Percentiles rank a stretch among this genome's conserved stretches.
Evolutionary conservation across 176 grass and related monocot species (phyloP).

Genomic region (Rhipidocladum racemiflorum): DNA sequence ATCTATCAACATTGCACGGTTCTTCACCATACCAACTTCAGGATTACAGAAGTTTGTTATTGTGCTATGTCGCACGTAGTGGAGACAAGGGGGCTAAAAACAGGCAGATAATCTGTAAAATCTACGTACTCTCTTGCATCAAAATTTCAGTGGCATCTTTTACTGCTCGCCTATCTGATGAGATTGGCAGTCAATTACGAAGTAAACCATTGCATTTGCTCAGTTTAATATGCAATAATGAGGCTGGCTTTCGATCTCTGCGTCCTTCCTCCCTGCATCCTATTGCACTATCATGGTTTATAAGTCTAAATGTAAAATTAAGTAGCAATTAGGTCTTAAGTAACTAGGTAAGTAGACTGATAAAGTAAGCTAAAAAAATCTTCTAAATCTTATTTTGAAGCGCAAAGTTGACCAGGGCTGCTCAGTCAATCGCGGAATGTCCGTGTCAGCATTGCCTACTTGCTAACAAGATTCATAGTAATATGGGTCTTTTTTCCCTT

Average conservation of each 20-base stretch:
- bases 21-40: neutral
- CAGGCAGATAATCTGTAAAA: neutral
- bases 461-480: conserved; percentile 10
- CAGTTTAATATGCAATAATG: conserved; percentile 12
- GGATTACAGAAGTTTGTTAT: conserved; percentile 26
- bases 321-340: conserved; percentile 1
- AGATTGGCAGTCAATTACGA: neutral
- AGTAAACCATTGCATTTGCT: conserved; percentile 18
- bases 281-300: neutral
- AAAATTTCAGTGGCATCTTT: neutral
- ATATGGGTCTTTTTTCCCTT: conserved; percentile 17
- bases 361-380: conserved; percentile 25
- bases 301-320: conserved; percentile 11
- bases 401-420: conserved; percentile 35
- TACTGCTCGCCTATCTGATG: conserved; percentile 14
- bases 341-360: conserved; percentile 3
- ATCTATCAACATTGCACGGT: neutral
- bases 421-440: conserved; percentile 39
- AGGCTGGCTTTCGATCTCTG: neutral
- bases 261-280: conserved; percentile 29
- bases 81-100: conserved; percentile 5
- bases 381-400: conserved; percentile 31
- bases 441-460: conserved; percentile 14
- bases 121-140: neutral
- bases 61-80: conserved; percentile 17